Conservation (phyloP, 1,139 yeast genomes). For the Pichia kudriavzevii region DNA sequence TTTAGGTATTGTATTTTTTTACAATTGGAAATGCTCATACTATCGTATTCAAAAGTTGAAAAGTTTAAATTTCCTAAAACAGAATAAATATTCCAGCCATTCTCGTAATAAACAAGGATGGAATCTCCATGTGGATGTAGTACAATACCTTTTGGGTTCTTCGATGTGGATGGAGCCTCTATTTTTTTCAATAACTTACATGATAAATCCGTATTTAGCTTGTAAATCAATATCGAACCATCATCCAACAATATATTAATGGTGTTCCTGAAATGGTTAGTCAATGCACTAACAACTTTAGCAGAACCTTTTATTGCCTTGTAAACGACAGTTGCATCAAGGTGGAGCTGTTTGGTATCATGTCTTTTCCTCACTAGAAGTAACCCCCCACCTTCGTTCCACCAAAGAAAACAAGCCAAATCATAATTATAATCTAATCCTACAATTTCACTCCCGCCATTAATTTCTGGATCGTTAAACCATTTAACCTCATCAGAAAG, state of each 20-base stretch:
- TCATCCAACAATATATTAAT: constrained; percentile 25
- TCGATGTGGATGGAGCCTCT: constrained; percentile 23
- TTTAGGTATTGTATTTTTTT: constrained; percentile 20
- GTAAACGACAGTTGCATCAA: constrained; percentile 19
- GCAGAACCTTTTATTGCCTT: constrained; percentile 1
- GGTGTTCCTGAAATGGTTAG: constrained; percentile 23
- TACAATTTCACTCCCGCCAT: constrained; percentile 13
- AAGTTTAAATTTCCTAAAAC: constrained; percentile 31
- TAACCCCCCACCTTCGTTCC: constrained; percentile 22
- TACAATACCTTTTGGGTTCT: constrained; percentile 16
- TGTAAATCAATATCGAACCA: constrained; percentile 26
- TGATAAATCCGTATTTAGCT: constrained; percentile 19
- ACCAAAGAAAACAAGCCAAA: constrained; percentile 25
- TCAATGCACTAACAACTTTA: constrained; percentile 18
- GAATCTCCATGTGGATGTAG: constrained; percentile 26
- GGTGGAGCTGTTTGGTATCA: constrained; percentile 11
- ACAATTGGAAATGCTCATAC: constrained; percentile 21
- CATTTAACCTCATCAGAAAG: constrained; percentile 27
- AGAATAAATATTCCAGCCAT: constrained; percentile 33
- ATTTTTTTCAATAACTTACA: constrained; percentile 20
- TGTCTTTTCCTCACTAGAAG: constrained; percentile 21
- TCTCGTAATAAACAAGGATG: constrained; percentile 22
- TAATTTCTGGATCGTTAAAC: constrained; percentile 19
- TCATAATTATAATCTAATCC: constrained; percentile 19
- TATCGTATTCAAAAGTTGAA: constrained; percentile 31